Percentiles rank a stretch among this genome's conserved stretches.
phyloP scores from a whole-genome alignment of 768 basidiomycete species.

The Auricularia sp. region DNA sequence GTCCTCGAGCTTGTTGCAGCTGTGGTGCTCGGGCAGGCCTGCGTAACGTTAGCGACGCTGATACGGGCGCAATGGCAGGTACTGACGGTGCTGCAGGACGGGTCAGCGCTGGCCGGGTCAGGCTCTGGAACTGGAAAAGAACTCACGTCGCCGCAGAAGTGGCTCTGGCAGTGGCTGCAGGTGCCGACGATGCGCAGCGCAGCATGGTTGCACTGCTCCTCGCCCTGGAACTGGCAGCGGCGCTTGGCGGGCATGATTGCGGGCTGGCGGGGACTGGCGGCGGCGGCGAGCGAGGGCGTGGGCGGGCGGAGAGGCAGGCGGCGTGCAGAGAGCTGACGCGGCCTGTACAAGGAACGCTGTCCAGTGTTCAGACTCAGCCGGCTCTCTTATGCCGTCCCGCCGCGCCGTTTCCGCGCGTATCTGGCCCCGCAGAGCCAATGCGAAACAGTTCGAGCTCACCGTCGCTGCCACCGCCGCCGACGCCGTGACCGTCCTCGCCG shows the following conservation, averaged over 20 bases:
- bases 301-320: constrained; percentile 4
- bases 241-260: constrained; percentile 69
- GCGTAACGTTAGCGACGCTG: constrained; percentile 21
- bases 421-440: not conserved
- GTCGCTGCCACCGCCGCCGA: not conserved
- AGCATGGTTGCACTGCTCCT: constrained; percentile 59
- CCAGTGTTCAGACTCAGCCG: not conserved
- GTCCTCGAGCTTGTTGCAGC: constrained; percentile 72
- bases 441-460: not conserved
- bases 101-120: constrained; percentile 1
- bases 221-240: constrained; percentile 60
- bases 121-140: not conserved
- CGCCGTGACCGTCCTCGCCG: not conserved
- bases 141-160: constrained; percentile 52
- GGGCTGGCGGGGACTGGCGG: constrained; percentile 2
- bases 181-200: constrained; percentile 77
- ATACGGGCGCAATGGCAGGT: not conserved
- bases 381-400: not conserved
- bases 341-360: not conserved
- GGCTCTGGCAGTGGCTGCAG: constrained; percentile 67
- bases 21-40: constrained; percentile 77
- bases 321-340: not conserved
- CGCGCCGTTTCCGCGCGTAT: not conserved
- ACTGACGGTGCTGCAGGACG: constrained; percentile 38
- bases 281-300: constrained; percentile 1